Evolutionary conservation across 1,284 basidiomycete genomes (phyloP).

Genomic region (Schizophyllum amplum): DNA sequence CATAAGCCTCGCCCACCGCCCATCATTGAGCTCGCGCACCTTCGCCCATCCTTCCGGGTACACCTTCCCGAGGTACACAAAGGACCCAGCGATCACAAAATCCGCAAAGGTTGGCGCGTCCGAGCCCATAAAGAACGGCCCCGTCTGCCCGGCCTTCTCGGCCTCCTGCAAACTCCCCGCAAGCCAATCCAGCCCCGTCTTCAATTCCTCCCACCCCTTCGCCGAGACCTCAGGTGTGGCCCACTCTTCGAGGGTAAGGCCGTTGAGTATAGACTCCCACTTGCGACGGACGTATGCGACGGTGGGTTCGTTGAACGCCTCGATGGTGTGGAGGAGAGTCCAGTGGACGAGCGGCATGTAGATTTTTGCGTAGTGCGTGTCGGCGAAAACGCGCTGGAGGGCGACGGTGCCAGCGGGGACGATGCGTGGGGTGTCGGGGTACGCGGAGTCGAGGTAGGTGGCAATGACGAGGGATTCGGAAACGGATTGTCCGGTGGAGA

Average conservation of each 20-base stretch:
- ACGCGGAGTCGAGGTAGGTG: conserved; percentile 34
- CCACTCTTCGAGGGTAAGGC: conserved; percentile 24
- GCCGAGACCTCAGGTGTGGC: conserved; percentile 12
- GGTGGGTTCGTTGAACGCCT: conserved; percentile 19
- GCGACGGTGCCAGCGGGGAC: conserved; percentile 25
- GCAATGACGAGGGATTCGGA: conserved; percentile 30
- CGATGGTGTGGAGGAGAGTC: conserved; percentile 1
- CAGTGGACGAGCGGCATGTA: conserved; percentile 3
- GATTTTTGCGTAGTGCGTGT: conserved; percentile 3
- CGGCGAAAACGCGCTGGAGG: conserved; percentile 23
- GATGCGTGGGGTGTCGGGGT: conserved; percentile 27
- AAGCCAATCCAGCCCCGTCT: conserved; percentile 16
- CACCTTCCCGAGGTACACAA: conserved; percentile 3
- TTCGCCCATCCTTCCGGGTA: conserved; percentile 7
- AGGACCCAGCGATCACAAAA: conserved; percentile 18
- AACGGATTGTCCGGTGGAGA: conserved; percentile 21
- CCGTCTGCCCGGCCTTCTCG: conserved; percentile 14
- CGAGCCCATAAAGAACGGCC: conserved; percentile 16
- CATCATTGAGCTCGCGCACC: conserved; percentile 4
- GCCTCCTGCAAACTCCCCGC: conserved; percentile 17
- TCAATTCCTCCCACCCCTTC: conserved; percentile 14
- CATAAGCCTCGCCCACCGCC: conserved; percentile 9
- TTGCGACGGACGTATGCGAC: conserved; percentile 24
- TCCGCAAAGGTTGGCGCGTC: conserved; percentile 23
- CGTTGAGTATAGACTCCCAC: too few species aligned